These are phyloP conservation scores for Debaryomyces coudertii DNA, from an alignment of 1,139 yeast genomes.

Conservation along the genomic window DNA sequence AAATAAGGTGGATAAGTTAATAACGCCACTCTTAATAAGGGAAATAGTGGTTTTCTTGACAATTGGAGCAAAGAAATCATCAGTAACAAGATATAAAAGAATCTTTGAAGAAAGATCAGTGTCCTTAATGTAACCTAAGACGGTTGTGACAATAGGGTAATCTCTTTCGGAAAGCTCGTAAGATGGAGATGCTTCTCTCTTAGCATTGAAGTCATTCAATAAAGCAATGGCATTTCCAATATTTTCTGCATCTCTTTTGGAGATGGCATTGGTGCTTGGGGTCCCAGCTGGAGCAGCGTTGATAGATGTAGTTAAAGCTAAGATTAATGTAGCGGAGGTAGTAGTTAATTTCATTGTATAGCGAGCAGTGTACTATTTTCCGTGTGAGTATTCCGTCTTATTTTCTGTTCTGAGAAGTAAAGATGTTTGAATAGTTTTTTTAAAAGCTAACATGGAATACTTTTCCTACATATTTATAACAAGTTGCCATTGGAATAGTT, in stretches of 20 bases:
- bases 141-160: slow-evolving; percentile 45
- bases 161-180: slow-evolving; percentile 42
- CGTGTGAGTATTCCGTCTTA: not conserved
- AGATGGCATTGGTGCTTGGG: slow-evolving; percentile 23
- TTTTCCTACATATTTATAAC: slow-evolving; percentile 4
- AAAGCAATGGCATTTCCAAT: slow-evolving; percentile 33
- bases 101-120: slow-evolving; percentile 46
- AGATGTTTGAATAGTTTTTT: not conserved
- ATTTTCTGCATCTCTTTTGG: slow-evolving; percentile 36
- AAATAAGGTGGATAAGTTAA: slow-evolving; percentile 43
- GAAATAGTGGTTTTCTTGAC: slow-evolving; percentile 33
- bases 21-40: slow-evolving; percentile 36
- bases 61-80: slow-evolving; percentile 35
- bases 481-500: not conserved
- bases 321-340: slow-evolving; percentile 34
- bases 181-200: slow-evolving; percentile 32
- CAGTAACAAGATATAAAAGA: slow-evolving; percentile 36
- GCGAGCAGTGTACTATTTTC: not conserved
- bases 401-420: slow-evolving; percentile 1
- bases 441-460: not conserved
- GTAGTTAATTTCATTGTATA: slow-evolving; percentile 35
- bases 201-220: slow-evolving; percentile 32
- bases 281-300: slow-evolving; percentile 39
- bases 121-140: slow-evolving; percentile 41
- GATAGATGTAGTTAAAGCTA: slow-evolving; percentile 36